Conservation (phyloP, 208 protist species). For the Acanthamoeba lenticulata region DNA sequence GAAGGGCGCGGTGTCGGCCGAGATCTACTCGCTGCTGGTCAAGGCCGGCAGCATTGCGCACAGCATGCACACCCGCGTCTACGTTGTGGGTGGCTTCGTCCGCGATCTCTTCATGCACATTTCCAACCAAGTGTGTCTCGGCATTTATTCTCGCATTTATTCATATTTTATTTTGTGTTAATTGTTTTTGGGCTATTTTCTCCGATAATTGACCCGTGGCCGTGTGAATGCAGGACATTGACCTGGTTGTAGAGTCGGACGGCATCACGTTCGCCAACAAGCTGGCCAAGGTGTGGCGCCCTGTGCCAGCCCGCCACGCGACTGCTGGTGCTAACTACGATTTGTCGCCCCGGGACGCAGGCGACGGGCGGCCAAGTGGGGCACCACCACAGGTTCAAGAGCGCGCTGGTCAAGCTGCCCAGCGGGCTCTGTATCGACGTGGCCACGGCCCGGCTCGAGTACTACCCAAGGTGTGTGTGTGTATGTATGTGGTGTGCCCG, state of each 20-base stretch:
- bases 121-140: not conserved
- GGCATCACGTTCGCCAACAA: not conserved
- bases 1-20: not conserved
- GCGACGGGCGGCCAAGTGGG: not conserved
- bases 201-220: too few relatives aligned
- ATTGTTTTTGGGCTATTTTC: too few relatives aligned
- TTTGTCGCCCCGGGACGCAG: not conserved
- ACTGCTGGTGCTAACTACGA: too few relatives aligned
- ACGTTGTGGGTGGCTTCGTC: slow-evolving; percentile 62
- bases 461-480: slow-evolving; percentile 64
- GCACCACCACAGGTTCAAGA: slow-evolving; percentile 13
- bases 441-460: slow-evolving; percentile 47
- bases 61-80: slow-evolving; percentile 5
- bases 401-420: slow-evolving; percentile 24
- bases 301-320: not conserved
- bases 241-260: slow-evolving; percentile 56
- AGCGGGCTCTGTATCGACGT: slow-evolving; percentile 1
- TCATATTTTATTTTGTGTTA: too few relatives aligned
- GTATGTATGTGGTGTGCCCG: too few relatives aligned
- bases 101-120: slow-evolving; percentile 36
- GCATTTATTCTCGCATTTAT: not conserved
- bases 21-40: not conserved
- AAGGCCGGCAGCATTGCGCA: slow-evolving; percentile 48
- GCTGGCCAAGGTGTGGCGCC: slow-evolving; percentile 5
- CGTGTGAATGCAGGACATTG: slow-evolving; percentile 66